A percentile compares a stretch with the other conserved stretches of the same genome.
phyloP scores from a whole-genome alignment of 2,329 filamentous ascomycete species.

The Xylariales sp. region DNA sequence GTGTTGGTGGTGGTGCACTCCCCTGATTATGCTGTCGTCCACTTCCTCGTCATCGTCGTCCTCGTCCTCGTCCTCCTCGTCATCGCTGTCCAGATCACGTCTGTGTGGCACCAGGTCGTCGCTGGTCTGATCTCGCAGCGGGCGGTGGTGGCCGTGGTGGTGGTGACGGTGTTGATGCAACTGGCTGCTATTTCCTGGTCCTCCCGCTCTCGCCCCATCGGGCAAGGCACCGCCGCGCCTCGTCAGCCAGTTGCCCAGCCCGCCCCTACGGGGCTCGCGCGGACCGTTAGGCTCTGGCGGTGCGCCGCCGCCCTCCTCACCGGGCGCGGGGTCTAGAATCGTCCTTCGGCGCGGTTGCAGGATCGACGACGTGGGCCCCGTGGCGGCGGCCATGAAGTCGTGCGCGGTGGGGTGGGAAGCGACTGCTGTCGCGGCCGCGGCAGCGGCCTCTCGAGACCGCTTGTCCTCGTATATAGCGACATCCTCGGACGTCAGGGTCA shows the following conservation, averaged over 20 bases:
- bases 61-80: not conserved
- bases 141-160: not conserved
- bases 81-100: not conserved
- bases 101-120: not conserved
- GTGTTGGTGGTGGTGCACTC: too few relatives aligned
- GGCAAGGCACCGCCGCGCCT: not conserved
- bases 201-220: not conserved
- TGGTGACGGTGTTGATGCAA: not conserved
- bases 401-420: not conserved
- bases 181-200: not conserved
- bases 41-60: slow-evolving; percentile 2
- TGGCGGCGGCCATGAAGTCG: not conserved
- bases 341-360: not conserved
- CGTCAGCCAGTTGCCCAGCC: not conserved
- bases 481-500: slow-evolving; percentile 66
- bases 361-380: not conserved
- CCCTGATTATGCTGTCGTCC: too few relatives aligned
- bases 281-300: not conserved
- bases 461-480: slow-evolving; percentile 66
- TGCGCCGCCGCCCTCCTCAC: not conserved
- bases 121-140: not conserved
- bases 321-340: slow-evolving; percentile 2
- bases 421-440: not conserved
- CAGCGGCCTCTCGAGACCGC: slow-evolving; percentile 28
- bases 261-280: not conserved